Percentiles rank a stretch among this genome's conserved stretches.
These are phyloP conservation scores for Suhomyces kunorum DNA, from an alignment of 1,139 yeast species.

Conservation along the genomic window DNA sequence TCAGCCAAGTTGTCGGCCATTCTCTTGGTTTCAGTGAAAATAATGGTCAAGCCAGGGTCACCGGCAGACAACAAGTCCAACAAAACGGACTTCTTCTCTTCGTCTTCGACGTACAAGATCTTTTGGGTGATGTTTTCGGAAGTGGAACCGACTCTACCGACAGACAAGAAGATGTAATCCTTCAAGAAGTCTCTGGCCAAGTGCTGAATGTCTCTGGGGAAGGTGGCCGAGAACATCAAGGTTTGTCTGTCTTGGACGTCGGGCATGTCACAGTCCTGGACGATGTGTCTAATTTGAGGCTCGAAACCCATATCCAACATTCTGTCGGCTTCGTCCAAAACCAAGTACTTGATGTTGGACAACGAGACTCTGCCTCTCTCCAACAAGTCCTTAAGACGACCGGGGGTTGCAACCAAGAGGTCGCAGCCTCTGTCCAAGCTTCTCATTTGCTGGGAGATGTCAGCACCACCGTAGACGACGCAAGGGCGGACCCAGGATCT, in stretches of 20 bases:
- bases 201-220: conserved; percentile 98
- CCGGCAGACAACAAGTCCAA: conserved; percentile 83
- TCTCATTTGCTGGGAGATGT: conserved; percentile 95
- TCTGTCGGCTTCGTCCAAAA: conserved; percentile 94
- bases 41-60: conserved; percentile 83
- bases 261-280: conserved; percentile 97
- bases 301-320: conserved; percentile 98
- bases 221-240: conserved; percentile 99
- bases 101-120: conserved; percentile 89
- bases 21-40: conserved; percentile 97
- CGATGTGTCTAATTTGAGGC: conserved; percentile 93
- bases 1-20: conserved; percentile 94
- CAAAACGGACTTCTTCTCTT: conserved; percentile 90
- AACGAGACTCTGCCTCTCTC: conserved; percentile 94
- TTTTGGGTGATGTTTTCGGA: conserved; percentile 95
- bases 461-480: conserved; percentile 98
- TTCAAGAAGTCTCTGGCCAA: conserved; percentile 87
- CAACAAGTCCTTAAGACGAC: conserved; percentile 96
- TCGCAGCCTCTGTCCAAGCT: conserved; percentile 94
- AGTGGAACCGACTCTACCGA: conserved; percentile 92
- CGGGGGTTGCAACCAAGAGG: conserved; percentile 96
- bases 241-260: conserved; percentile 97
- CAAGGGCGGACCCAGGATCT: conserved; percentile 96
- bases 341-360: conserved; percentile 94
- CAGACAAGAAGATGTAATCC: conserved; percentile 92